Base-by-base conservation (phyloP, 495 filamentous ascomycete species). In the Penicillium coprophilum region DNA sequence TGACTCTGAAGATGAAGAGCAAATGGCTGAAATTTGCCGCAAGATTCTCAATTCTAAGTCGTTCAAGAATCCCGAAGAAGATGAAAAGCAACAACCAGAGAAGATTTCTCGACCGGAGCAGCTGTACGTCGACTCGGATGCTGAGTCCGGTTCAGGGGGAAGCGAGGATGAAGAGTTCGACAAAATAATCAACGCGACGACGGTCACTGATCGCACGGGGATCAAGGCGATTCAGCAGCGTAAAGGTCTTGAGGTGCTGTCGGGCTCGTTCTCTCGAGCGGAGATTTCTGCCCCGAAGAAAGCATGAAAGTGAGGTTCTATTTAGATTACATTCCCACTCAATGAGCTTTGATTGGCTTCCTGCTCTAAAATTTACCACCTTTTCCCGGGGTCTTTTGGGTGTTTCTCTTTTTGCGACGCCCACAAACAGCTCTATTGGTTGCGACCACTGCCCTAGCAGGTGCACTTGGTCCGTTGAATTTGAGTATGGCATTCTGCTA, bases 21-120 rank as follows among this genome's bases (percentile, higher is more conserved):
- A 95, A 65, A 97, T 96, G 89, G 92, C 90, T 39, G 91, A 94
- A 60, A 85, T 98, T 27, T 79, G 94, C 38, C 84, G 85, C 39
- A 87, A 88, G 61, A 89, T 96, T 20, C 78, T 97, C 3, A 85
- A 82, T 2, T 96, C 93, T 4, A 96, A 92, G 60, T 80, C 89
- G 0, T 98, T 97, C 60, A 77, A 88, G 39, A 89, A 90, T 60
- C 84, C 77, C 13, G 65, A 69, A 24, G 72, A 70, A 47, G 64
- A 76, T 45, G 82, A 83, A 47, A 83, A 82, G 49, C 71, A 70
- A 19, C 65, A 78, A 30, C 79, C 77, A 2, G 81, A 84, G 60
- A 84, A 76, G 21, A 83, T 89, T 52, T 64, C 83, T 4, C 70
- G 80, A 13, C 83, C 74, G 20, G 58, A 63, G 31, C 70, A 66